Evolutionary conservation across 306 rosid genomes (phyloP), one percentile per base, ranked within the genome.

Genomic region (Senna tora): DNA sequence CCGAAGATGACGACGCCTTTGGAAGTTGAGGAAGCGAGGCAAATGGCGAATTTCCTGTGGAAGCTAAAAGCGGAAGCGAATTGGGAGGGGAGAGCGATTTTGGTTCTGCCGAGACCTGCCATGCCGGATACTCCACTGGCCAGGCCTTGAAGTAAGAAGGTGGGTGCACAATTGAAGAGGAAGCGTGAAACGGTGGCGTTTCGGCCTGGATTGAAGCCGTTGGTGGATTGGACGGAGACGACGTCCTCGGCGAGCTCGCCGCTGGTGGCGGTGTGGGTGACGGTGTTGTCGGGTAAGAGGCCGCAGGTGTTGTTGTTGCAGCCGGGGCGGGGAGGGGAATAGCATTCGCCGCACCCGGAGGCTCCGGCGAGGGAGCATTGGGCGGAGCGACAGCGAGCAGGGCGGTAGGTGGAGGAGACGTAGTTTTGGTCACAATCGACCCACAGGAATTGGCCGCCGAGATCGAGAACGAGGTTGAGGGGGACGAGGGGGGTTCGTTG

Each of bases 291-390:
- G 0, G 90, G 87, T 0, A 0, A 0, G 56, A 81, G 47, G 7
- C 93, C 79, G 61, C 90, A 83, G 0, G 93, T 83, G 75, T 85
- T 81, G 84, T 85, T 88, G 81, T 88, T 88, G 84, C 93, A 88
- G 5, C 88, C 93, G 0, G 90, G 90, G 28, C 38, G 77, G 0
- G 87, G 88, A 4, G 84, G 49, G 0, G 90, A 83, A 65, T 72
- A 81, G 77, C 93, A 88, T 4, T 79, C 74, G 0, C 93, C 88
- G 58, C 93, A 88, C 49, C 73, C 53, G 42, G 5, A 8, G 9
- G 88, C 14, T 25, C 73, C 6, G 30, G 90, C 93, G 0, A 85
- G 84, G 0, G 93, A 85, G 87, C 93, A 88, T 36, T 79, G 87
- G 65, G 87, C 77, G 0, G 87, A 83, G 59, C 43, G 53, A 47